Percentiles rank a stretch among this genome's conserved stretches.
phyloP scores from a whole-genome alignment of 331 rosid genomes.

The Malus hybrid region DNA sequence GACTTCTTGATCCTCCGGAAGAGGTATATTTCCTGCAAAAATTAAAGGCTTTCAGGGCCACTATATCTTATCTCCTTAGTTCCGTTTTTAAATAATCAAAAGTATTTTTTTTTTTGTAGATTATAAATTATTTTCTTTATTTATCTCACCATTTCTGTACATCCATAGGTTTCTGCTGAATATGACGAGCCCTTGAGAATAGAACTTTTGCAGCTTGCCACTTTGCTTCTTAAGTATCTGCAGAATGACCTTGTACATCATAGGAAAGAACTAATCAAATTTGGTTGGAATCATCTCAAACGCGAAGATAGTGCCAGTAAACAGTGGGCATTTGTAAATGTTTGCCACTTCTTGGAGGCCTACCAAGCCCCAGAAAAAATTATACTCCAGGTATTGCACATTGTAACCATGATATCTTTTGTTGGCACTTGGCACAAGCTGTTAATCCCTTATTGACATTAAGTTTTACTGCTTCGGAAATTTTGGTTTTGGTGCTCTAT shows the following conservation, averaged over 20 bases:
- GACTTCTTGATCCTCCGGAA: constrained; percentile 99
- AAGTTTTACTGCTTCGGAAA: neutral
- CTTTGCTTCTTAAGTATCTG: constrained; percentile 94
- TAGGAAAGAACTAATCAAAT: constrained; percentile 91
- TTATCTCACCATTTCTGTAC: neutral
- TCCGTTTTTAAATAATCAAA: neutral
- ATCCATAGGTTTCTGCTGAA: constrained; percentile 85
- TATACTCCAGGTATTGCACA: constrained; percentile 71
- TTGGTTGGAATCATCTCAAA: constrained; percentile 99
- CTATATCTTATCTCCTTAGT: neutral
- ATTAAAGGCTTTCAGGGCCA: neutral
- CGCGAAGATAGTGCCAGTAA: constrained; percentile 99
- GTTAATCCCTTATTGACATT: neutral
- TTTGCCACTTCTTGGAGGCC: constrained; percentile 98
- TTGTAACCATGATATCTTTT: neutral
- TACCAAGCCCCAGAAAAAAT: constrained; percentile 99
- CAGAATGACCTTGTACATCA: constrained; percentile 97
- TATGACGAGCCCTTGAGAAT: constrained; percentile 94
- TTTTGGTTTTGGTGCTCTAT: neutral
- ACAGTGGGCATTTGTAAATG: constrained; percentile 99
- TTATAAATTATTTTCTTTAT: neutral
- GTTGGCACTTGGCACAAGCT: neutral
- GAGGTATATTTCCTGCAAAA: constrained; percentile 45
- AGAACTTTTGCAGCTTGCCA: constrained; percentile 94
- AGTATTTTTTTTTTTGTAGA: neutral